Conservation (phyloP, 2,329 filamentous ascomycete species). For the Hypoxylon sp. region DNA sequence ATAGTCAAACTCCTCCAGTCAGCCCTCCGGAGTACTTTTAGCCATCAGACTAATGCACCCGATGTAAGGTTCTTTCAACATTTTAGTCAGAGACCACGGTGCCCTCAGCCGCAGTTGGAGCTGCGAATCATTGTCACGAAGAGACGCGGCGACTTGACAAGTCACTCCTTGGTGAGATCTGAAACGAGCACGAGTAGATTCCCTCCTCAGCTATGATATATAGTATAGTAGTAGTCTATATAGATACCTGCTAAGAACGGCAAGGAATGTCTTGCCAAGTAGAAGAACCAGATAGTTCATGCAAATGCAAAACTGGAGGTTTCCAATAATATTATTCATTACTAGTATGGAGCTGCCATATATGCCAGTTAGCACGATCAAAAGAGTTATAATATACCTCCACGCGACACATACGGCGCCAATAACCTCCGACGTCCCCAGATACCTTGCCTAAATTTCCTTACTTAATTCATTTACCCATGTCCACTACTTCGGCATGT, state of each 20-base stretch:
- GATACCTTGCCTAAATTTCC: neutral
- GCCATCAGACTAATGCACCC: neutral
- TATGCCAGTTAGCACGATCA: neutral
- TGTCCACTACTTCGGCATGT: neutral
- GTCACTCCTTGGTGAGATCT: neutral
- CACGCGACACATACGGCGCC: neutral
- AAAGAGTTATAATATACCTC: neutral
- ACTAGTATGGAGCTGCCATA: neutral
- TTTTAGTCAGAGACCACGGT: neutral
- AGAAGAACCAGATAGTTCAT: neutral
- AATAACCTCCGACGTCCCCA: neutral
- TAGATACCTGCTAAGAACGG: neutral
- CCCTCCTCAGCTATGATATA: too few relatives aligned
- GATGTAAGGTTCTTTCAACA: slow-evolving; percentile 27
- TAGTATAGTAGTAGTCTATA: too few relatives aligned
- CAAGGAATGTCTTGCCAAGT: neutral
- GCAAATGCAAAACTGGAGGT: neutral
- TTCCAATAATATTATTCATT: neutral
- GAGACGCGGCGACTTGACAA: neutral
- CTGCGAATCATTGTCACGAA: neutral
- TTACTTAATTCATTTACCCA: neutral
- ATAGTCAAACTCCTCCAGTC: neutral
- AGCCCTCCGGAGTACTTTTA: too few relatives aligned
- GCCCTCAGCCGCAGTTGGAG: neutral
- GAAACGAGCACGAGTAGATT: neutral